Base-by-base conservation (phyloP, 163 green algal genomes). In the Scenedesmus sp. region DNA sequence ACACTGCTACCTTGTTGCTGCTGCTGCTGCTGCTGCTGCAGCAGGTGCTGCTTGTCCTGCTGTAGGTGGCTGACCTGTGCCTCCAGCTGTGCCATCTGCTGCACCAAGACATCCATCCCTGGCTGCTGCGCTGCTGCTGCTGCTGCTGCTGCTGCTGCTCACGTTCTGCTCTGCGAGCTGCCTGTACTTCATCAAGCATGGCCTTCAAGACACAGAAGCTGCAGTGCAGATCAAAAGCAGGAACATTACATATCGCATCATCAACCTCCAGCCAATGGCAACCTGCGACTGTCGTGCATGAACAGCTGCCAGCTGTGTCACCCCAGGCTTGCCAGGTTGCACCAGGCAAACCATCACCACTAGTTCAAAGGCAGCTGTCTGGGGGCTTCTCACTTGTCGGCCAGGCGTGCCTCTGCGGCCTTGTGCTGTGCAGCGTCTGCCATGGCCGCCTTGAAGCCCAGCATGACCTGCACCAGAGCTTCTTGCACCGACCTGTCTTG, bases 21-120 rank as follows among this genome's bases (percentile, higher is more conserved):
- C 13, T 53, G 81, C 51, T 78, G 51, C 83, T 81, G 84, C 59
- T 82, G 84, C 40, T 84, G 85, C 85, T 83, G 85, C 70, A 83
- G 24, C 15, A 70, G 40, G 2, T 53, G 56, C 37, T 88, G 83
- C 33, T 59, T 53, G 7, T 59, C 51, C 10, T 44, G 33, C 40
- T 49, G 24, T 24, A 79, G 18, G 35, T 88, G 51, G 59, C 35
- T 79, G 33, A 61, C 81, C 40, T 70, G 43, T 49, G n/a, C 33
- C 46, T 89, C 16, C 26, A 83, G 85, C 40, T 72, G 26, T 65
- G 37, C 68, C 15, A 68, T 26, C 20, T 89, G 85, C 37, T 72
- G 44, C 61, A 65, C 33, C 37, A 89, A n/a, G 10, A 33, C 26
- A 40, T 42, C 7, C 24, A 89, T 24, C 10, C 61, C 56, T 65